Base-by-base conservation (phyloP, 352 stramenopile species). In the Pythium graminicola region DNA sequence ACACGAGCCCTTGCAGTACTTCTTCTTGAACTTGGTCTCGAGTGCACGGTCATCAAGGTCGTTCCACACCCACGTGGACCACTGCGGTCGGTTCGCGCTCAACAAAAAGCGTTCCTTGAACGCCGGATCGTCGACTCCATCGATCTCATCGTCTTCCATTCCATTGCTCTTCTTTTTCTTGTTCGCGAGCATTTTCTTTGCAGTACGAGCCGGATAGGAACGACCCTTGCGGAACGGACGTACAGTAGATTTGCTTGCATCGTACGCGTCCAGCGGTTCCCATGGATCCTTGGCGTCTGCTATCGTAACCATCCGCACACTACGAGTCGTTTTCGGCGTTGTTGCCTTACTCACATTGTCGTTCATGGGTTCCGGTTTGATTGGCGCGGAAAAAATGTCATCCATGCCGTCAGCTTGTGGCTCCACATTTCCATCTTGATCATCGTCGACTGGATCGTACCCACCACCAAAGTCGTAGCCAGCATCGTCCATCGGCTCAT, bases 201-300 rank as follows among this genome's bases (percentile, higher is more conserved):
- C 38, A 22, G 53, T 44, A 0, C 67, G 64, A 17, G 60, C 64
- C 10, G 77, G 75, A 39, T 85, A 92, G 29, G 78, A 86, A 36
- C 76, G 57, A 0, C 81, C 83, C 54, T 93, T 91, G 35, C 69
- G 67, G 62, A 91, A 91, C n/a, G 80, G 74, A 3, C 71, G 65
- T 7, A 77, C 70, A 7, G 74, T 77, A 10, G 76, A 73, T 6
- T 72, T 65, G 43, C 64, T 89, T 1, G 83, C 77, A 47, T 93
- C 83, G 45, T 90, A 93, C 14, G 83, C 71, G 47, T 93, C 83
- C 7, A 93, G 50, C 9, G 76, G 64, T 1, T 57, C 54, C 83
- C 83, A 93, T 20, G 79, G 79, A 32, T 93, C 77, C 31, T 74
- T 73, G 26, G 75, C 68, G 10, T 67, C 54, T 23, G 24, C 48